Evolutionary conservation across 2,329 filamentous ascomycete genomes (phyloP).

Genomic region (Incumbomyces lentus): DNA sequence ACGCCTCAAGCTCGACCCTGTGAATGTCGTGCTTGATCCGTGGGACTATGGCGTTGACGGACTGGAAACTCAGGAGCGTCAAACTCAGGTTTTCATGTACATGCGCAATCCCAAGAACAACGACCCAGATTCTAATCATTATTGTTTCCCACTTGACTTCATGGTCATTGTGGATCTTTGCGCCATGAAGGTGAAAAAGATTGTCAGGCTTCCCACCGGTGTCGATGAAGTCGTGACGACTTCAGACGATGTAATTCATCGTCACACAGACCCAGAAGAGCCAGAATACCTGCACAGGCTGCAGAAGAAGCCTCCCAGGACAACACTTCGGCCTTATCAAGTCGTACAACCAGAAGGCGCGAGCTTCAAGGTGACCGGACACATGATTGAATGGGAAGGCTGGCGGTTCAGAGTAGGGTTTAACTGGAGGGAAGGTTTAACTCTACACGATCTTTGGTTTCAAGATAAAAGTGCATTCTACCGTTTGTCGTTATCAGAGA

Average conservation of each 20-base stretch:
- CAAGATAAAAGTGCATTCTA: constrained; percentile 56
- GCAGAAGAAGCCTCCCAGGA: constrained; percentile 32
- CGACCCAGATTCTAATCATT: constrained; percentile 58
- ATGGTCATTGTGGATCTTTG: constrained; percentile 42
- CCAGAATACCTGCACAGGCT: constrained; percentile 58
- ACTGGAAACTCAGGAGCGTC: constrained; percentile 38
- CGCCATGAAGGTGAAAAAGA: constrained; percentile 27
- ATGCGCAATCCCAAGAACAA: constrained; percentile 51
- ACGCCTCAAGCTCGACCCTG: constrained; percentile 10
- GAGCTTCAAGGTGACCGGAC: constrained; percentile 47
- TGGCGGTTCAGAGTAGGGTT: constrained; percentile 59
- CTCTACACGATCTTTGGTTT: constrained; percentile 61
- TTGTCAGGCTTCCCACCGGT: constrained; percentile 60
- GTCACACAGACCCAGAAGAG: constrained; percentile 26
- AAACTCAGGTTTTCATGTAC: constrained; percentile 58
- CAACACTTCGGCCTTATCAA: constrained; percentile 12
- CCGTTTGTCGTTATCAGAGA: constrained; percentile 56
- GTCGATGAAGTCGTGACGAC: constrained; percentile 31
- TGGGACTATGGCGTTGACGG: constrained; percentile 60
- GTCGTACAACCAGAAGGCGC: constrained; percentile 60
- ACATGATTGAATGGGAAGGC: constrained; percentile 49
- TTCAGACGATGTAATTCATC: constrained; percentile 33
- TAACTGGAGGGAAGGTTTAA: constrained; percentile 58
- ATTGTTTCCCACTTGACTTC: constrained; percentile 54
- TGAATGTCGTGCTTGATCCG: constrained; percentile 47